A percentile compares a stretch with the other conserved stretches of the same genome.
Conservation (phyloP, 1,284 basidiomycete species). For the Ustilago loliicola region DNA sequence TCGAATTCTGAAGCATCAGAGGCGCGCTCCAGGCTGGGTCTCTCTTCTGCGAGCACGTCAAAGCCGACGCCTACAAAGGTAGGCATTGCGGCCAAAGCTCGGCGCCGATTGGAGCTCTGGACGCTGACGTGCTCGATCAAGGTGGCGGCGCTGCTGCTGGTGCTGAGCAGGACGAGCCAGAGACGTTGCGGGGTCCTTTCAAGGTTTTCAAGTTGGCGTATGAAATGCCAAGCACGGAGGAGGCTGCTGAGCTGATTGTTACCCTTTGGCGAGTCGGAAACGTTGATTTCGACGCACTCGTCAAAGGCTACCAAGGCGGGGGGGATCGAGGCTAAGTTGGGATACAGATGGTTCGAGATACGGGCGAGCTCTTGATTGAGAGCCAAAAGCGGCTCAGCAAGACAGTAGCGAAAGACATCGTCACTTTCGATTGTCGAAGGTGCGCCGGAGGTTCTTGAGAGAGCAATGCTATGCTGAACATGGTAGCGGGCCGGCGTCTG, state of each 20-base stretch:
- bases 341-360: neutral
- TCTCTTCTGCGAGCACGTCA: neutral
- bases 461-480: too few species aligned
- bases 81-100: neutral
- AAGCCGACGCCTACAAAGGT: constrained; percentile 11
- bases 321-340: neutral
- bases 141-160: constrained; percentile 10
- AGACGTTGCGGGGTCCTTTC: neutral
- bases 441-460: too few species aligned
- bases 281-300: constrained; percentile 12
- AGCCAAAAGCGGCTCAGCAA: neutral
- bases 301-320: constrained; percentile 17
- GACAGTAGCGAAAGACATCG: neutral
- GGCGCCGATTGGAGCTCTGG: neutral
- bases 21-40: neutral
- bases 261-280: neutral
- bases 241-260: constrained; percentile 14
- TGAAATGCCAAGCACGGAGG: constrained; percentile 12
- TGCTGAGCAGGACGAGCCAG: constrained; percentile 28
- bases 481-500: neutral
- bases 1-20: neutral
- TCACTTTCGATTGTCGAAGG: too few species aligned
- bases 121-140: neutral
- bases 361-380: neutral
- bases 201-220: neutral